Base-by-base conservation (phyloP, 2,329 filamentous ascomycete species). In the Massarina eburnea region DNA sequence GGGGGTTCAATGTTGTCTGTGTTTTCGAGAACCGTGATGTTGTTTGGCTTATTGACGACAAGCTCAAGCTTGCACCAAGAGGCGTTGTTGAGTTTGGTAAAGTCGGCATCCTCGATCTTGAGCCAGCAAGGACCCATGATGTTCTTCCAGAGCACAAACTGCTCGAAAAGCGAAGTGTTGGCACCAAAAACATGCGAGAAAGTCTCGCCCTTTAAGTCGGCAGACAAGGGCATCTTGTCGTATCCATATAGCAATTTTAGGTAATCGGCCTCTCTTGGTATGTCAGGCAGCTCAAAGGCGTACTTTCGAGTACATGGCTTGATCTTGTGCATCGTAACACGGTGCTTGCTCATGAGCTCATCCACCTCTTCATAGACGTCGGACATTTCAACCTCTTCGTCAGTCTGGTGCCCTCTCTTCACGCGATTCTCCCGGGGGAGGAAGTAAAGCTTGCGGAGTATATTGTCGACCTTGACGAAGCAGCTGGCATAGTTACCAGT, bases 111-210 rank as follows among this genome's bases (percentile, higher is more conserved):
- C 55, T 91, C 81, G 44, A 99, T 94, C 65, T 86, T 91, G 36
- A 99, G 80, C 94, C 94, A 99, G 69, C 94, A 97, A 22, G 94
- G 94, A 1, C 94, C 94, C 92, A 96, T 99, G 59, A 99, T 89
- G 65, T 96, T 95, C 74, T 96, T 97, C 88, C 91, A 96, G 4
- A 99, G 79, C 17, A 99, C 94, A 65, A 99, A 99, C 60, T 99
- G 94, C 71, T 99, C 94, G 59, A 99, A 99, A 0, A 99, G 78
- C 1, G 89, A 84, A 0, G 94, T 99, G 68, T 94, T 96, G 45
- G 88, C 87, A 21, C 95, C 94, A 58, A 99, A 99, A 19, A 96
- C 86, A 55, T 89, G 89, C 1, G 92, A 96, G 66, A 92, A 99
- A 0, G 94, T 97, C 67, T 95, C 85, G 21, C 94, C 94, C 32